Evolutionary conservation across 163 green algal genomes (phyloP).

Genomic region (Coccomyxa subellipsoidea): DNA sequence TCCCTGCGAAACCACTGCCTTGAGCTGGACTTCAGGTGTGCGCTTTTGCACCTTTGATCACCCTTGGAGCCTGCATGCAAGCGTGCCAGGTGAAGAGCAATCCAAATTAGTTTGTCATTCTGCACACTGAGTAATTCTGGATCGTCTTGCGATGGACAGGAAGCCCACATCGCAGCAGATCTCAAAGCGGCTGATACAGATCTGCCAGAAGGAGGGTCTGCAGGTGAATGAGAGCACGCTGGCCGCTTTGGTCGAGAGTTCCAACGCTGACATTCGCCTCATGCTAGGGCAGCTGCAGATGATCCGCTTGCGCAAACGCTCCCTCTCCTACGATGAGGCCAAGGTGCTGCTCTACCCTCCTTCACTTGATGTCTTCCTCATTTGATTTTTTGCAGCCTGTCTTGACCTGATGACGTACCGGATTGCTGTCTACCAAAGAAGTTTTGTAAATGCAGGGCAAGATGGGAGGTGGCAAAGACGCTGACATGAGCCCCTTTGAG

Average conservation of each 20-base stretch:
- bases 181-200: slow-evolving; percentile 69
- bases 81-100: no score
- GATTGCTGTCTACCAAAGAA: no score
- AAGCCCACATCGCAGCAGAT: slow-evolving; percentile 85
- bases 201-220: slow-evolving; percentile 79
- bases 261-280: slow-evolving; percentile 87
- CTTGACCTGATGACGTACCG: no score
- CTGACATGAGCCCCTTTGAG: slow-evolving; percentile 88
- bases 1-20: slow-evolving; percentile 79
- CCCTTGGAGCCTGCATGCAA: background rate
- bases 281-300: slow-evolving; percentile 94
- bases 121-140: background rate
- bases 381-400: no score
- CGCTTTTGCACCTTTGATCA: background rate
- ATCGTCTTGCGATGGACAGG: slow-evolving; percentile 12
- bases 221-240: slow-evolving; percentile 69
- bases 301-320: slow-evolving; percentile 51
- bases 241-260: slow-evolving; percentile 75
- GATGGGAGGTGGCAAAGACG: slow-evolving; percentile 71
- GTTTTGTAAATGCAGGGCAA: slow-evolving; percentile 27
- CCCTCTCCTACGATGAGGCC: slow-evolving; percentile 79
- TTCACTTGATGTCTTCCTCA: background rate
- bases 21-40: slow-evolving; percentile 72
- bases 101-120: no score
- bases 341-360: slow-evolving; percentile 30